Evolutionary conservation across 2,329 filamentous ascomycete species (phyloP), one percentile per base, ranked within the genome.

Genomic region (Botrytis hyacinthi): DNA sequence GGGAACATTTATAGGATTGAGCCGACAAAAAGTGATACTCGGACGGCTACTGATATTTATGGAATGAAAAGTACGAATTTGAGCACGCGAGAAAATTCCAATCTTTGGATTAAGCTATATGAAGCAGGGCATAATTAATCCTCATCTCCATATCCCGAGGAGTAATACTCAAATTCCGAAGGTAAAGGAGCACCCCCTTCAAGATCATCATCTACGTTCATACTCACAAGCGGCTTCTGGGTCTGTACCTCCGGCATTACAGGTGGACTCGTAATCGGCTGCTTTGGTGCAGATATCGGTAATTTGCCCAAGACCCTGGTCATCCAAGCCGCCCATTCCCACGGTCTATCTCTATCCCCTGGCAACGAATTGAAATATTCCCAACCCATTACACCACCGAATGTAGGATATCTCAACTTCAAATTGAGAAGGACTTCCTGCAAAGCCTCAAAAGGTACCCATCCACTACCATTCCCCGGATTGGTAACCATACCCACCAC

Each of bases 301-400:
- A 29, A 32, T 35, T 20, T 59, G 20, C 42, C 59, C 29, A 73
- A 59, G 74, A 74, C 69, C 73, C 68, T 78, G 1, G 79, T 80
- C 85, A 96, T 91, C 73, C 87, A 86, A 65, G 86, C 86, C 0
- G 92, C 93, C 94, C 94, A 97, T 77, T 92, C 86, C 91, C 92
- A 95, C 0, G 93, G 92, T 72, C 86, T 83, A 20, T 84, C 84
- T 3, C 80, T 80, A 37, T 88, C 90, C 1, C 90, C 91, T 0
- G 93, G 92, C 73, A 90, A 81, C 72, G 91, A 89, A 84, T 97
- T 97, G 84, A 95, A 97, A 81, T 96, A 97, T 83, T 98, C 95
- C 95, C 95, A 98, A 3, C 94, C 94, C 90, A 96, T 96, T 10
- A 98, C 90, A 0, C 95, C 95, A 0, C 94, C 95, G 81, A 97